phyloP scores from a whole-genome alignment of 345 rosid species.

The Aquilaria malaccensis region DNA sequence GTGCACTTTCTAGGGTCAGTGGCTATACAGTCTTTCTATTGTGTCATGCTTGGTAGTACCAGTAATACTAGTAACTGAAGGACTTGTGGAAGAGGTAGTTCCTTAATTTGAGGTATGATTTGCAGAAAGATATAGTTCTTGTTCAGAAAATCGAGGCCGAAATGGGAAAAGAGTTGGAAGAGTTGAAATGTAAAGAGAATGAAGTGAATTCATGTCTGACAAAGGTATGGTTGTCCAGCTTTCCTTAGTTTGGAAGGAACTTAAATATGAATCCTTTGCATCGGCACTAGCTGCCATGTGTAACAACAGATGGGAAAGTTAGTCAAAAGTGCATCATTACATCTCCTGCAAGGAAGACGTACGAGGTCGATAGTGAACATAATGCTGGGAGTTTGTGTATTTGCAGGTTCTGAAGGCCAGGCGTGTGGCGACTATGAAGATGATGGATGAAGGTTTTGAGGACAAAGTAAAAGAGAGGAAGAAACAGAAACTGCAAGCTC shows the following conservation, averaged over 20 bases:
- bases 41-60: no score
- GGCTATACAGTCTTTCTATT: no score
- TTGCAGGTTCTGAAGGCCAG: conserved; percentile 81
- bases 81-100: no score
- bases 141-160: conserved; percentile 73
- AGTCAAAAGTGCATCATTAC: no score
- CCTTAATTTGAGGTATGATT: conserved; percentile 5
- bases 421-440: conserved; percentile 83
- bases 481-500: conserved; percentile 52
- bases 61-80: no score
- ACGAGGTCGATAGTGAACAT: no score
- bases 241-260: no score
- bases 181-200: conserved; percentile 60
- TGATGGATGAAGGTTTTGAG: conserved; percentile 83
- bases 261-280: no score
- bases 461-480: conserved; percentile 69
- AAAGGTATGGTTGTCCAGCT: conserved; percentile 30
- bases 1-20: no score
- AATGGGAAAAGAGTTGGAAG: conserved; percentile 56
- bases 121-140: conserved; percentile 73
- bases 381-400: background rate
- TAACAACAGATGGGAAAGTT: no score
- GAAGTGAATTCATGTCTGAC: conserved; percentile 71
- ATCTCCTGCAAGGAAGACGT: no score
- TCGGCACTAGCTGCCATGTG: no score